Conservation (phyloP, 2,329 filamentous ascomycete species). For the Fusarium succisae region DNA sequence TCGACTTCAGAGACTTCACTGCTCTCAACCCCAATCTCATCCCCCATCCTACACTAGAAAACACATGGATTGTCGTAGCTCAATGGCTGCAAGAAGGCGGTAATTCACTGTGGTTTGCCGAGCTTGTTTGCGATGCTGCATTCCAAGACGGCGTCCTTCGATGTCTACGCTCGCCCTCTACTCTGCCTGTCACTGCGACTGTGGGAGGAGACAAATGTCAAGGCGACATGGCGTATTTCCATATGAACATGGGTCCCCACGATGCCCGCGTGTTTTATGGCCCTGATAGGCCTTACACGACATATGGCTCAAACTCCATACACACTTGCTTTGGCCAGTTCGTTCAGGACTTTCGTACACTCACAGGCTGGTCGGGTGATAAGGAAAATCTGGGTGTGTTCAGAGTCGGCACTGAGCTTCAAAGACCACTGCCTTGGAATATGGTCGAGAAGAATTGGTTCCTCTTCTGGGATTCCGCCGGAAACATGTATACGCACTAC, state of each 20-base stretch:
- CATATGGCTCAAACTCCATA: slow-evolving; percentile 65
- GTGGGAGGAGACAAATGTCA: slow-evolving; percentile 54
- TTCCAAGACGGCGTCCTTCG: slow-evolving; percentile 54
- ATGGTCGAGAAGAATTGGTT: slow-evolving; percentile 71
- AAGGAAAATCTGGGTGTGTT: slow-evolving; percentile 48
- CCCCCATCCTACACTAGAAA: slow-evolving; percentile 58
- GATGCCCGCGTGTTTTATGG: slow-evolving; percentile 68
- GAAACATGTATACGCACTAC: slow-evolving; percentile 61
- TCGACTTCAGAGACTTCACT: slow-evolving; percentile 55
- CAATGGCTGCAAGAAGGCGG: slow-evolving; percentile 50
- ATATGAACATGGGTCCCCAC: slow-evolving; percentile 61
- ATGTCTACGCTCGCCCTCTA: slow-evolving; percentile 53
- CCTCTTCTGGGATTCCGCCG: slow-evolving; percentile 64
- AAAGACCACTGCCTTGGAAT: slow-evolving; percentile 56
- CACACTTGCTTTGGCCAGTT: slow-evolving; percentile 67
- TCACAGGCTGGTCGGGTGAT: slow-evolving; percentile 56
- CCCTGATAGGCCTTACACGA: slow-evolving; percentile 57
- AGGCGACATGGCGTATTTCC: slow-evolving; percentile 54
- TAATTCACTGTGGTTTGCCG: slow-evolving; percentile 48
- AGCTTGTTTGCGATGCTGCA: slow-evolving; percentile 60
- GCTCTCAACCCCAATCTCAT: slow-evolving; percentile 67
- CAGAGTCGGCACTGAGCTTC: slow-evolving; percentile 58
- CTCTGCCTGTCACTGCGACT: slow-evolving; percentile 59
- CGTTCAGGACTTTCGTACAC: slow-evolving; percentile 61
- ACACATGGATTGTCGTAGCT: slow-evolving; percentile 62